phyloP scores from a whole-genome alignment of 768 basidiomycete genomes.

The Tulasnella calospora region DNA sequence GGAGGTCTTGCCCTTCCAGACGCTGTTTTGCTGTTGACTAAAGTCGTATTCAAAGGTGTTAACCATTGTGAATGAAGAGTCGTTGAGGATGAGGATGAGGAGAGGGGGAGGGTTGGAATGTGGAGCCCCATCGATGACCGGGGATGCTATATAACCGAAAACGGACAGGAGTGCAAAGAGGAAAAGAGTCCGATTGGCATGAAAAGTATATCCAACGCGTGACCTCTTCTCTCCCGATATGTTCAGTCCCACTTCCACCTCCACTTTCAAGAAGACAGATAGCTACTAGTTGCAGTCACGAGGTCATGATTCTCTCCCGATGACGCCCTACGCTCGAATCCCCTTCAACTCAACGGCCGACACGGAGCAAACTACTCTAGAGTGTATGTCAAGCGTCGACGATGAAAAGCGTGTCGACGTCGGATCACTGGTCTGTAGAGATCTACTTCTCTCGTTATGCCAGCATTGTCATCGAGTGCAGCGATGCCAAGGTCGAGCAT shows the following conservation, averaged over 20 bases:
- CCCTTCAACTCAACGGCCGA: neutral
- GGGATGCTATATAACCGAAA: neutral
- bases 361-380: neutral
- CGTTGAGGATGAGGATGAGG: neutral
- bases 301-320: neutral
- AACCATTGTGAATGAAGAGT: neutral
- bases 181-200: neutral
- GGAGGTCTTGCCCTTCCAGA: conserved; percentile 24
- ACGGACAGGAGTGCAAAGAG: neutral
- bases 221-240: neutral
- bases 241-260: neutral
- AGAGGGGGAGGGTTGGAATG: neutral
- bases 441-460: neutral
- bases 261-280: neutral
- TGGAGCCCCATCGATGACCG: neutral
- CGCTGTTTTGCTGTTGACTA: neutral
- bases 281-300: neutral
- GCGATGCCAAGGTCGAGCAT: neutral
- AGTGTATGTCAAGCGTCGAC: neutral
- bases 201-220: neutral
- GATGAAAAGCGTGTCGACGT: neutral
- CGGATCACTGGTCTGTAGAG: neutral
- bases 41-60: conserved; percentile 27
- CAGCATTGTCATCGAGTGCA: neutral
- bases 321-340: neutral